Conservation (phyloP, 2,329 filamentous ascomycete genomes). For the Cytospora paraplurivora region DNA sequence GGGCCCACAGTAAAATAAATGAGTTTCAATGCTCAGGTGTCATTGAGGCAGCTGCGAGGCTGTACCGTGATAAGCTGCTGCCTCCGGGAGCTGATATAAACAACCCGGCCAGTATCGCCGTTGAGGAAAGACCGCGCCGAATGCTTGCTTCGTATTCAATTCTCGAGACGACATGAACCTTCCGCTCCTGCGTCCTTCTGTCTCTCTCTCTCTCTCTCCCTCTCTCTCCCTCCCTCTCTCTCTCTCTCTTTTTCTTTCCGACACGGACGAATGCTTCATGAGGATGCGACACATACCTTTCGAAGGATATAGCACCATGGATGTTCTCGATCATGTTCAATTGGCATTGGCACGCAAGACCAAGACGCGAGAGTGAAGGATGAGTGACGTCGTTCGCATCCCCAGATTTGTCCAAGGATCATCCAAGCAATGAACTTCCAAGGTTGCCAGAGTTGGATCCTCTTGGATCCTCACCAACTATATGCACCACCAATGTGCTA, state of each 20-base stretch:
- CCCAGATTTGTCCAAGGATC: neutral
- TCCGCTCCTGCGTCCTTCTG: too few relatives aligned
- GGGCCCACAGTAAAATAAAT: neutral
- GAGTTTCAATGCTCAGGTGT: too few relatives aligned
- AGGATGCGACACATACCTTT: too few relatives aligned
- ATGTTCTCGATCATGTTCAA: too few relatives aligned
- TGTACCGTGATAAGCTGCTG: neutral
- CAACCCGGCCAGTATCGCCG: neutral
- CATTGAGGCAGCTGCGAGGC: too few relatives aligned
- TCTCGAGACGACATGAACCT: neutral
- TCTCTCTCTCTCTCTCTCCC: too few relatives aligned
- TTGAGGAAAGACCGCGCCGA: neutral
- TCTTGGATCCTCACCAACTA: neutral
- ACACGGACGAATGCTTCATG: too few relatives aligned
- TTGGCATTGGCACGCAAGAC: neutral
- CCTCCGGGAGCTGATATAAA: neutral
- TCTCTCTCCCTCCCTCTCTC: too few relatives aligned
- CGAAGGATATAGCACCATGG: too few relatives aligned
- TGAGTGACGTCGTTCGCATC: neutral
- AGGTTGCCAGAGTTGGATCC: neutral
- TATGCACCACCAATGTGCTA: neutral
- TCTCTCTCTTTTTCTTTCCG: too few relatives aligned
- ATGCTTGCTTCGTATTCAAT: neutral
- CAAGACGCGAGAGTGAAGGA: neutral
- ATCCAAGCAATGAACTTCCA: neutral